A percentile compares a stretch with the other conserved stretches of the same genome.
Evolutionary conservation across 352 stramenopile genomes (phyloP).

Genomic region (Phytophthora fragariaefolia): DNA sequence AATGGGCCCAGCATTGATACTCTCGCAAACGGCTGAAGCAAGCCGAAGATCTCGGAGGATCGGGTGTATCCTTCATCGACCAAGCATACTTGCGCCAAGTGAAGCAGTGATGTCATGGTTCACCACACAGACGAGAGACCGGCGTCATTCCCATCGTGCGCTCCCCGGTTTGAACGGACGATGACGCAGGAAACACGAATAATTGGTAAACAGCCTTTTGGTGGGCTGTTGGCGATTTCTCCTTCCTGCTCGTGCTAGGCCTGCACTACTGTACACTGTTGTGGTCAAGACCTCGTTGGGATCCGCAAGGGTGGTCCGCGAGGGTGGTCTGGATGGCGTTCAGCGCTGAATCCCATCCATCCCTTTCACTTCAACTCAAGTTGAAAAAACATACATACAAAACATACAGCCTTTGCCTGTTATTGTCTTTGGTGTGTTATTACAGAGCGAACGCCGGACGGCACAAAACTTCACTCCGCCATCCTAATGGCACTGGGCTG

Average conservation of each 20-base stretch:
- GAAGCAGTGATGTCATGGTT: slow-evolving; percentile 29
- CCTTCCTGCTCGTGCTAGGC: too few species aligned
- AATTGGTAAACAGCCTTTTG: not conserved
- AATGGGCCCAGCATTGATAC: slow-evolving; percentile 2
- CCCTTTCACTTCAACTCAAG: slow-evolving; percentile 2
- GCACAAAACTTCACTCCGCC: not conserved
- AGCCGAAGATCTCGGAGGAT: slow-evolving; percentile 23
- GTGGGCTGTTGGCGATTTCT: not conserved
- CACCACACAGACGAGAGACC: slow-evolving; percentile 3
- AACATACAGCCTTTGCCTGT: slow-evolving; percentile 9
- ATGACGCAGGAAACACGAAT: slow-evolving; percentile 13
- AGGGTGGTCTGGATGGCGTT: slow-evolving; percentile 11
- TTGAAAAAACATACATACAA: not conserved
- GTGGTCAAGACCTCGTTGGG: too few species aligned
- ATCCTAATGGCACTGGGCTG: not conserved
- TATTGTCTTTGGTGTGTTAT: slow-evolving; percentile 1
- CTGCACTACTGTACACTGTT: too few species aligned
- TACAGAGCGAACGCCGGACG: not conserved
- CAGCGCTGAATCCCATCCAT: slow-evolving; percentile 5
- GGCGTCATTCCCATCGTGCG: slow-evolving; percentile 27
- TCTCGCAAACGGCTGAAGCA: not conserved
- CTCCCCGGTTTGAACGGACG: not conserved
- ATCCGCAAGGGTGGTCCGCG: too few species aligned
- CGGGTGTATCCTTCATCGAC: slow-evolving; percentile 14
- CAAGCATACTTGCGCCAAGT: slow-evolving; percentile 19